Conservation (phyloP, 2,329 filamentous ascomycete genomes). For the Talaromyces amestolkiae region DNA sequence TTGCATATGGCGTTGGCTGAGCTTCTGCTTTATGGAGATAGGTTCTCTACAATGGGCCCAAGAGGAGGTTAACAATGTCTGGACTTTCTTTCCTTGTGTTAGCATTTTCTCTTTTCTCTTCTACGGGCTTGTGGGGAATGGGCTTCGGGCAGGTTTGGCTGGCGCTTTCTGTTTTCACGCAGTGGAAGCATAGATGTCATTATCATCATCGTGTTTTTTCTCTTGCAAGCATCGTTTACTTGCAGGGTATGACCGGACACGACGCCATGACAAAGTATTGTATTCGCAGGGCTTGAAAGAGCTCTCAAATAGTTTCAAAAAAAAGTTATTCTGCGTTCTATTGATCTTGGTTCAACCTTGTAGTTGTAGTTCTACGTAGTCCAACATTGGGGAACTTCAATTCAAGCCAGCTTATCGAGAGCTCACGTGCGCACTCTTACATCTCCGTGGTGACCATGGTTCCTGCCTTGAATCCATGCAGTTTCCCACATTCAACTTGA, state of each 20-base stretch:
- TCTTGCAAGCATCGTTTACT: slow-evolving; percentile 21
- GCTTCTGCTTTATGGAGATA: slow-evolving; percentile 31
- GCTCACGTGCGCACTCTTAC: no score
- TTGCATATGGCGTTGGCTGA: slow-evolving; percentile 45
- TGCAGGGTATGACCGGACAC: slow-evolving; percentile 8
- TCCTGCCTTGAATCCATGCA: no score
- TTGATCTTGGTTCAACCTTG: neutral
- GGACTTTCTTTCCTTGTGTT: slow-evolving; percentile 22
- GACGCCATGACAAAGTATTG: slow-evolving; percentile 1
- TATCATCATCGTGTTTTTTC: slow-evolving; percentile 26
- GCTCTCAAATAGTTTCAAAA: slow-evolving; percentile 1
- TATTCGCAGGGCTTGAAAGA: slow-evolving; percentile 9
- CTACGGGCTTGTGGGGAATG: slow-evolving; percentile 37
- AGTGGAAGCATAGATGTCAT: slow-evolving; percentile 28
- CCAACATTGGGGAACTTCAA: no score
- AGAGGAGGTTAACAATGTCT: slow-evolving; percentile 29
- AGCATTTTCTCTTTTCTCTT: slow-evolving; percentile 26
- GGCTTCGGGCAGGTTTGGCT: slow-evolving; percentile 30
- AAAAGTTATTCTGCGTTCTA: neutral
- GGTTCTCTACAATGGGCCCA: slow-evolving; percentile 35
- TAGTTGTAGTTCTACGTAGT: neutral
- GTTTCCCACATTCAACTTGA: no score
- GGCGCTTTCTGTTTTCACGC: slow-evolving; percentile 32
- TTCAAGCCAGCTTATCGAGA: no score
- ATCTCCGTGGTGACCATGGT: no score